Base-by-base conservation (phyloP, 768 basidiomycete genomes). In the Leccinum aurantiacum region DNA sequence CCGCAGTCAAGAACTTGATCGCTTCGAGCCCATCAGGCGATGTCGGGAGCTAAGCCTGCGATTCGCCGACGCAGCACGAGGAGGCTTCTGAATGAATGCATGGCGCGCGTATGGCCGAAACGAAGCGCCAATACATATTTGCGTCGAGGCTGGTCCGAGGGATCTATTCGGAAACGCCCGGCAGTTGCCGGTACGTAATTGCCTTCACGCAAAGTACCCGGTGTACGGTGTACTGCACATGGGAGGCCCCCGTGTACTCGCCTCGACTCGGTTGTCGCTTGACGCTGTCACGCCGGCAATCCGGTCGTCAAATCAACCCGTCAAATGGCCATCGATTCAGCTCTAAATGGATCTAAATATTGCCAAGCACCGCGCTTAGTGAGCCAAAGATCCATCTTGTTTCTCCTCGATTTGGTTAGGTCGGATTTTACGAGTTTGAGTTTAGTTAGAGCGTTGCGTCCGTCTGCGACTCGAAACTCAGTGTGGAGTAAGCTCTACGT, bases 1-100 rank as follows among this genome's bases (percentile, higher is more conserved):
- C 35, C 58, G 60, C 51, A 52, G 41, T 44, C 56, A 48, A 61
- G 56, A 48, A 57, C 31, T 51, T 19, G 48, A n/a, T 64, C 63
- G 54, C 56, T 50, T 64, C 44, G 8, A 35, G 48, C 13, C 44
- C 22, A 33, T 51, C n/a, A 41, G 38, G 37, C 15, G 22, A 56
- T 19, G 29, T 49, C 48, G 17, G 27, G 9, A 17, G 44, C 44
- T 46, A 19, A 19, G 44, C 31, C 25, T 54, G 22, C 53, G 37
- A 59, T 37, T 59, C 35, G 27, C 47, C 47, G 59, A 24, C 17
- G 14, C 25, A 35, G 17, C 56, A 38, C 33, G 19, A 47, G 22
- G 25, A 57, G 33, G 19, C 27, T 41, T 35, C 33, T 13, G 33
- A 35, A 35, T 35, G 33, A 10, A 35, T 35, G 33, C 33, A 35